Evolutionary conservation across 805 yeast species (phyloP).

Genomic region (Maudiozyma turicensis): DNA sequence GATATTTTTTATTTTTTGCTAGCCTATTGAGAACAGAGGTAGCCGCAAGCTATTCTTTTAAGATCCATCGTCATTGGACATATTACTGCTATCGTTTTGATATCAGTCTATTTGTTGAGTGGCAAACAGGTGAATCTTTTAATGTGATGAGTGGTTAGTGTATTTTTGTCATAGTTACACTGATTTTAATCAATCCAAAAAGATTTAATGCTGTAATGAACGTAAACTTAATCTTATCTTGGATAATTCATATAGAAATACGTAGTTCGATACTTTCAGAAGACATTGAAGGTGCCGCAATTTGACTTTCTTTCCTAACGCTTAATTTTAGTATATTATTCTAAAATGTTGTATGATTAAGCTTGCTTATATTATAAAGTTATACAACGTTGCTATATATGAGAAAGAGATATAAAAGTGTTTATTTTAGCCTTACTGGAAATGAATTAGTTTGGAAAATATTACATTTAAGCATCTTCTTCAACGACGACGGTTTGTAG

Average conservation of each 20-base stretch:
- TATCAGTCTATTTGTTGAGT: slow-evolving; percentile 2
- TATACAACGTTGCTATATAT: neutral
- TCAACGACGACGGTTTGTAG: slow-evolving; percentile 95
- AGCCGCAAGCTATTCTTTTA: slow-evolving; percentile 13
- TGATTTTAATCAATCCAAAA: slow-evolving; percentile 6
- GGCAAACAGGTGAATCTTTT: slow-evolving; percentile 29
- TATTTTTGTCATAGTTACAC: slow-evolving; percentile 48
- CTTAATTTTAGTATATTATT: neutral
- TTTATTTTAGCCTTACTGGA: neutral
- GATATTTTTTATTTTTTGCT: slow-evolving; percentile 26
- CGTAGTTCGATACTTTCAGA: too few species aligned
- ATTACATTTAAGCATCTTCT: slow-evolving; percentile 41
- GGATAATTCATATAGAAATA: neutral
- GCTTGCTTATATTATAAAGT: neutral
- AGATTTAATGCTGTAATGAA: too few species aligned
- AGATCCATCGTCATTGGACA: slow-evolving; percentile 7
- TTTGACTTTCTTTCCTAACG: too few species aligned
- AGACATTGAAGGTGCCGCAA: too few species aligned
- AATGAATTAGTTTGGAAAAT: slow-evolving; percentile 1
- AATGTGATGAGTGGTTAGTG: slow-evolving; percentile 54
- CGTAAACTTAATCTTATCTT: neutral
- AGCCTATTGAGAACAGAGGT: slow-evolving; percentile 26
- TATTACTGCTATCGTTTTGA: slow-evolving; percentile 17
- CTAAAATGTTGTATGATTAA: slow-evolving; percentile 1
- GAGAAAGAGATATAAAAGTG: neutral